A percentile compares a stretch with the other conserved stretches of the same genome.
These are phyloP conservation scores for Cyanophora paradoxa DNA, from an alignment of 78 protist genomes.

Conservation along the genomic window DNA sequence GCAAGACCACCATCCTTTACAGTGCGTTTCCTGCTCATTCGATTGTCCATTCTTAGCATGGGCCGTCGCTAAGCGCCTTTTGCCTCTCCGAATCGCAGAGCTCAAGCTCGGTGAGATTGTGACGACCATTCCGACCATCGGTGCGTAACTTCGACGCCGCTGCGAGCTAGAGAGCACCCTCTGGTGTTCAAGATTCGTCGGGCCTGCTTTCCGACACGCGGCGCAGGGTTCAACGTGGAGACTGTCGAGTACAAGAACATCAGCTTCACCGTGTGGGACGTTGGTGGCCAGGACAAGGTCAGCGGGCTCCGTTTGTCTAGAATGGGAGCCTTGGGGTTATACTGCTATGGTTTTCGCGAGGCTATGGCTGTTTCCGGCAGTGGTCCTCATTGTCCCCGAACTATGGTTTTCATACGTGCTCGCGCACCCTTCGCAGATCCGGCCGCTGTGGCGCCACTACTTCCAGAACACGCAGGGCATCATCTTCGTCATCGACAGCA, in stretches of 20 bases:
- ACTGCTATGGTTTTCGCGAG: too few species aligned
- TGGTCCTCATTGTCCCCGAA: too few species aligned
- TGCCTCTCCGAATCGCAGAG: not conserved
- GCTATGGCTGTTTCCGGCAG: not conserved
- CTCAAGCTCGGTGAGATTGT: slow-evolving; percentile 1
- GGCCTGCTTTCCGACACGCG: too few species aligned
- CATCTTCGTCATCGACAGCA: slow-evolving; percentile 90
- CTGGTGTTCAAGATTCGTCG: too few species aligned
- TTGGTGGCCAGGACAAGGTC: slow-evolving; percentile 91
- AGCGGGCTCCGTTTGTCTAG: too few species aligned
- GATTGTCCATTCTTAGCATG: too few species aligned
- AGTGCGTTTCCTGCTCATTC: too few species aligned
- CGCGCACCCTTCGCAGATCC: too few species aligned
- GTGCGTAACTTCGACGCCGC: too few species aligned
- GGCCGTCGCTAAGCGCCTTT: slow-evolving; percentile 3
- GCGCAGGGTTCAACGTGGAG: slow-evolving; percentile 80
- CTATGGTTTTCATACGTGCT: not conserved
- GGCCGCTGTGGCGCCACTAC: slow-evolving; percentile 89
- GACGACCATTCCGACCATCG: slow-evolving; percentile 40
- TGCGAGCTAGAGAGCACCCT: too few species aligned
- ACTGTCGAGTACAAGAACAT: slow-evolving; percentile 72
- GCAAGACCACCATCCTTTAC: slow-evolving; percentile 49
- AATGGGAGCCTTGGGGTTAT: too few species aligned
- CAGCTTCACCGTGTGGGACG: slow-evolving; percentile 72
- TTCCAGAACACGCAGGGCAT: slow-evolving; percentile 84